Evolutionary conservation across 2,329 filamentous ascomycete species (phyloP), one percentile per base, ranked within the genome.

Genomic region (Trichoderma simmonsii): DNA sequence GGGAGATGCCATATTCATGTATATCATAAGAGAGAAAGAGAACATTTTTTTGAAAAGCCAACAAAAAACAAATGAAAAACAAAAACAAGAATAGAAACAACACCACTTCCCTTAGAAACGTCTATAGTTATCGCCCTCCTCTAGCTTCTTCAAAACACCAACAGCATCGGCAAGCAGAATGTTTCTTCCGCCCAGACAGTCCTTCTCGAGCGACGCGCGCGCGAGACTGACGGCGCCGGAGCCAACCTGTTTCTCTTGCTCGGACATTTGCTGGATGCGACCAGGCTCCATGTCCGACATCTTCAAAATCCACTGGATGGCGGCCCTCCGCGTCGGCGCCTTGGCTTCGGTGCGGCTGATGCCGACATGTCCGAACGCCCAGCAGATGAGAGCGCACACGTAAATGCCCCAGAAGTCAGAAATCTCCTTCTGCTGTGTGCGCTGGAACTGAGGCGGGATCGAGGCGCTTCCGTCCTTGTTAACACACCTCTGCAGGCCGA

Each of bases 351-450:
- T 75, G 62, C 71, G 73, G 62, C 74, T 72, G 72, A 74, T 77
- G 48, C 75, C 74, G 9, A 73, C 72, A 71, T 86, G 81, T 3
- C 84, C 83, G 74, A 86, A 87, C 1, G 87, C 87, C 88, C 88
- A 90, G 80, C 86, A 89, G 74, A 90, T 86, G 64, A 90, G 82
- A 8, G 86, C 82, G 73, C 87, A 89, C 8, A 87, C 85, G 75
- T 90, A 89, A 63, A 89, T 76, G 36, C 81, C 84, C 87, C 87
- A 89, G 75, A 86, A 88, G 73, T 87, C 83, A 2, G 84, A 85
- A 56, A 88, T 80, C 67, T 85, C 82, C 21, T 73, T 76, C 71
- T 80, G 78, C 14, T 73, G 61, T 18, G 75, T 74, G 28, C 71
- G 74, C 32, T 75, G 61, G 51, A 48, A 60, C 18, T 67, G 62